Evolutionary conservation across 306 rosid species (phyloP), one percentile per base, ranked within the genome.

Genomic region (Glycine latifolia): DNA sequence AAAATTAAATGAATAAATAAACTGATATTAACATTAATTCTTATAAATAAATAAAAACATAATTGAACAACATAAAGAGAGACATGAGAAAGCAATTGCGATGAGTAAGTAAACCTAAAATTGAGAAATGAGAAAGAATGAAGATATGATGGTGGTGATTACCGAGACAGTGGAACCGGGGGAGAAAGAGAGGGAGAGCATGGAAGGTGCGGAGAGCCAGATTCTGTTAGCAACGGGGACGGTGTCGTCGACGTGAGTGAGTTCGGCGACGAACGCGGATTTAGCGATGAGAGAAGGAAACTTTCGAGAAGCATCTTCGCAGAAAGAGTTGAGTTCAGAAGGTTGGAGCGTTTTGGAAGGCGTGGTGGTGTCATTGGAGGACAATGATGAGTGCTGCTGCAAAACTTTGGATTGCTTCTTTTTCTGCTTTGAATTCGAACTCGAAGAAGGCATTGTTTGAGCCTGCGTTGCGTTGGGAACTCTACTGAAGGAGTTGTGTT

Each of bases 181-280:
- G 13, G 85, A 15, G 54, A 94, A 78, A 39, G 85, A 86, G 74
- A 83, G 84, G 7, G 95, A 66, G 75, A 90, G 81, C 97, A 94
- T 92, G 74, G 91, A 81, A 59, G 93, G 60, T 66, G 89, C 91
- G 3, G 98, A 94, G 7, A 94, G 92, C 95, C 97, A 94, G 65
- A 94, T 82, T 67, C 67, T 87, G 48, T 50, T 78, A 16, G 81
- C 63, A 44, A 13, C 65, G 8, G 77, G n/a, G 10, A 58, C 37
- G 26, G 50, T 41, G 5, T 87, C 85, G n/a, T 87, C 87, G 39
- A 88, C 75, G 4, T 83, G 88, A 2, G 65, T 55, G 84, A 94
- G 74, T 71, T 67, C 76, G 14, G 85, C 97, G 62, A 89, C 58
- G 81, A 92, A 81, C 20, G 98, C 87, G 8, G 92, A 85, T 10